Evolutionary conservation across 495 filamentous ascomycete genomes (phyloP).

Genomic region (Choiromyces venosus): DNA sequence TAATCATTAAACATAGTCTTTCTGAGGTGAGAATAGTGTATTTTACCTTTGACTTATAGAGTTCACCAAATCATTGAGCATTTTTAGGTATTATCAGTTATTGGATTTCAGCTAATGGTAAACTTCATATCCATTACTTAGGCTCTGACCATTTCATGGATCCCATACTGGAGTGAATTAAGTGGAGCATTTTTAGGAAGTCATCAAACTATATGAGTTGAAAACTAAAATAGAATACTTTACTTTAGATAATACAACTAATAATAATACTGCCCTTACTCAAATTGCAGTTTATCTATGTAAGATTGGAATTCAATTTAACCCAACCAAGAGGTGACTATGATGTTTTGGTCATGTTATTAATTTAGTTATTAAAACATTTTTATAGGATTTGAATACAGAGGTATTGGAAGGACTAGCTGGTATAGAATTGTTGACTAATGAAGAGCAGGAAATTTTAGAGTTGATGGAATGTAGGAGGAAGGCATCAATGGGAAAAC

Average conservation of each 20-base stretch:
- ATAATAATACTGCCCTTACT: too few species aligned
- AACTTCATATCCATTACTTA: neutral
- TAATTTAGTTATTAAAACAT: too few species aligned
- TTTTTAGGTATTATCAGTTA: neutral
- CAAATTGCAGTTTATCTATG: too few species aligned
- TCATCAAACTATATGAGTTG: too few species aligned
- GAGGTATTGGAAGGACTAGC: too few species aligned
- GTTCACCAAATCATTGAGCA: neutral
- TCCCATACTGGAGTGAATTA: conserved; percentile 23
- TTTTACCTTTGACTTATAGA: neutral
- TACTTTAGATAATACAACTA: too few species aligned
- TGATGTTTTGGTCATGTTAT: conserved; percentile 27
- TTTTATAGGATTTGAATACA: too few species aligned
- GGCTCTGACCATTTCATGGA: neutral
- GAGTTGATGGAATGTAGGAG: too few species aligned
- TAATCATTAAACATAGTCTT: neutral
- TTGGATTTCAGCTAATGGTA: conserved; percentile 1
- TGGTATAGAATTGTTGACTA: too few species aligned
- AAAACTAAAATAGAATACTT: too few species aligned
- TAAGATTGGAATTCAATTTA: too few species aligned
- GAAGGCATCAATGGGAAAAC: conserved; percentile 20
- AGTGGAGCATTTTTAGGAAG: neutral
- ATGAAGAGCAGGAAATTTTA: too few species aligned
- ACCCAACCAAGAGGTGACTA: conserved; percentile 8
- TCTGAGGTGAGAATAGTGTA: neutral